Percentiles rank a stretch among this genome's conserved stretches.
Evolutionary conservation across 768 basidiomycete species (phyloP).

Genomic region (Asterophora parasitica): DNA sequence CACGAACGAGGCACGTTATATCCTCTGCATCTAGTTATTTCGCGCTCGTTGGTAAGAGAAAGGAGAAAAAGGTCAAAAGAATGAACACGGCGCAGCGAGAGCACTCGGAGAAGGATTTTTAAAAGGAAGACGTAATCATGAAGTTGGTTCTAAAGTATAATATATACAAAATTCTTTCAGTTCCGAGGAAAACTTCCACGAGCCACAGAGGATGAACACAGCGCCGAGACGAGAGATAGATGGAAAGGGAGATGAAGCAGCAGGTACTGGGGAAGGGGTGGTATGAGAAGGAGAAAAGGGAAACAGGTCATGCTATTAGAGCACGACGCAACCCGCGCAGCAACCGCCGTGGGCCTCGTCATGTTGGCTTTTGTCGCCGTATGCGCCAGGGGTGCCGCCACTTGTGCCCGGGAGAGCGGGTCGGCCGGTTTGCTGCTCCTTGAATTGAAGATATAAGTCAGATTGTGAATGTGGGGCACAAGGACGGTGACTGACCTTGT

Average conservation of each 20-base stretch:
- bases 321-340: conserved; percentile 66
- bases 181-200: conserved; percentile 16
- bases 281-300: conserved; percentile 1
- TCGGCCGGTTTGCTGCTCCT: conserved; percentile 80
- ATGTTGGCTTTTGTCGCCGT: conserved; percentile 41
- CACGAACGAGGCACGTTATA: background rate
- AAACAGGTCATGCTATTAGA: conserved; percentile 24
- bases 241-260: conserved; percentile 25
- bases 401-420: conserved; percentile 48
- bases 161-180: conserved; percentile 17
- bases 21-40: background rate
- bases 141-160: conserved; percentile 14
- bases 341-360: conserved; percentile 58
- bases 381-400: conserved; percentile 41
- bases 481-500: conserved; percentile 57
- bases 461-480: background rate
- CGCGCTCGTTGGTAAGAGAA: conserved; percentile 5
- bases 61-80: conserved; percentile 6
- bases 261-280: conserved; percentile 7
- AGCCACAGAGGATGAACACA: conserved; percentile 9
- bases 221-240: conserved; percentile 2
- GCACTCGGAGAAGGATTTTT: background rate
- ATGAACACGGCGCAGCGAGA: background rate
- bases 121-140: conserved; percentile 4
- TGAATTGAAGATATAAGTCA: conserved; percentile 8